Base-by-base conservation (phyloP, 2,329 filamentous ascomycete species). In the Hymenoscyphus repandus region DNA sequence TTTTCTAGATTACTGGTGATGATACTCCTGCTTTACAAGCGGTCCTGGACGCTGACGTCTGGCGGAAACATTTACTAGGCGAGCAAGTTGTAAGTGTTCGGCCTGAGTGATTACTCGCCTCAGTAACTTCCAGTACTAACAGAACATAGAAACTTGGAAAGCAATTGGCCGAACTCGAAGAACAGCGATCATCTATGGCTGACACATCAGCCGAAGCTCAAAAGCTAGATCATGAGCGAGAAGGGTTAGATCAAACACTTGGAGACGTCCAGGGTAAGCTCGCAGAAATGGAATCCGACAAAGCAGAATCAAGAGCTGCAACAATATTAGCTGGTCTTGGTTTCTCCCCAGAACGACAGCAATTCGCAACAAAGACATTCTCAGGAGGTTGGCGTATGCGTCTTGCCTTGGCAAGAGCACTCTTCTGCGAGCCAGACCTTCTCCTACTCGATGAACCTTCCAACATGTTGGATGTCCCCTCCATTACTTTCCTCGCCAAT, bases 381-480 rank as follows among this genome's bases (percentile, higher is more conserved):
- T 99, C 93, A 47, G 93, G 93, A 79, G 93, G 93, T 86, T 99
- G 93, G 93, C 85, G 93, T 72, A 99, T 99, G 93, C 86, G 93
- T 76, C 74, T 99, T 64, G 93, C 93, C 12, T 79, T 99, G 56
- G 93, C 93, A 11, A 79, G 93, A 78, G 93, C 93, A 12, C 80
- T 99, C 33, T 99, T 99, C 76, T 99, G 93, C 74, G 93, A 99
- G 69, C 93, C 93, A 39, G 93, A 99, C 72, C 76, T 99, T 47
- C 74, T 99, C 53, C 79, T 99, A 68, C 90, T 99, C 62, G 93
- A 99, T 75, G 93, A 99, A 83, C 93, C 93, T 73, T 97, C 92
- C 50, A 97, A 97, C 83, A 97, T 97, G 92, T 90, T 99, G 89
- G 93, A 97, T 72, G 93, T 99, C 51, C 93, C 93, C n/a, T 97